These are phyloP conservation scores for Colletotrichum truncatum DNA, from an alignment of 2,329 filamentous ascomycete species.

Conservation along the genomic window DNA sequence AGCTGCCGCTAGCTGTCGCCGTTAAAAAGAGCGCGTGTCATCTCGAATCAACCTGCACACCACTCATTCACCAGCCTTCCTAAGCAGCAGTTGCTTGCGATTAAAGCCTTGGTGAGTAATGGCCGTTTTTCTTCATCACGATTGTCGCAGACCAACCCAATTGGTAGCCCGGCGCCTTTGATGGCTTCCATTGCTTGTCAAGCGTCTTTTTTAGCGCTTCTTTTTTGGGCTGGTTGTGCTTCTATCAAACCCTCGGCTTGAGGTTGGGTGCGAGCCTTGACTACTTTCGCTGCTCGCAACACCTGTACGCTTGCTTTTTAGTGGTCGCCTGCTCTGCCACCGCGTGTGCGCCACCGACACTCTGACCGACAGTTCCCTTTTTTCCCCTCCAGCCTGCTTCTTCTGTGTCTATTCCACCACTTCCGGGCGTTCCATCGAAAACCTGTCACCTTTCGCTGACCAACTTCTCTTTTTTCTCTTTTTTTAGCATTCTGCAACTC, in stretches of 20 bases:
- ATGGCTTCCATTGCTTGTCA: constrained; percentile 18
- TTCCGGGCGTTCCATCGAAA: neutral
- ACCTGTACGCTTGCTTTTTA: constrained; percentile 14
- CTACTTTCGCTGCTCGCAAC: neutral
- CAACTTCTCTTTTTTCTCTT: neutral
- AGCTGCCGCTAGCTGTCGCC: neutral
- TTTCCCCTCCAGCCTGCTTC: constrained; percentile 16
- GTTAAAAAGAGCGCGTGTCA: neutral
- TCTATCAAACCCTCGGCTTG: constrained; percentile 11
- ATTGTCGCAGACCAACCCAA: constrained; percentile 16
- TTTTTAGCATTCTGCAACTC: constrained; percentile 1
- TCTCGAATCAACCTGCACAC: neutral
- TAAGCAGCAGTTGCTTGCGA: neutral
- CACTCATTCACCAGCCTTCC: neutral
- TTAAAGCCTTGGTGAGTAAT: constrained; percentile 13
- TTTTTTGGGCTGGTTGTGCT: constrained; percentile 8
- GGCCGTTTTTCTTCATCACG: constrained; percentile 20
- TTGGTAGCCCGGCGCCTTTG: constrained; percentile 11
- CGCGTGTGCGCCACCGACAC: constrained; percentile 28
- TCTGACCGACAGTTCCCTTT: constrained; percentile 28
- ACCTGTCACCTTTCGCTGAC: constrained; percentile 18
- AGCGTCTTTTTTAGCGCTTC: constrained; percentile 19
- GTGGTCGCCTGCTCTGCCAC: constrained; percentile 22
- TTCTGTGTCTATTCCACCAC: constrained; percentile 23
- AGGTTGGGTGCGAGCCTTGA: constrained; percentile 1